phyloP scores from a whole-genome alignment of 2,329 filamentous ascomycete genomes.

The Cladorrhinum sp. region DNA sequence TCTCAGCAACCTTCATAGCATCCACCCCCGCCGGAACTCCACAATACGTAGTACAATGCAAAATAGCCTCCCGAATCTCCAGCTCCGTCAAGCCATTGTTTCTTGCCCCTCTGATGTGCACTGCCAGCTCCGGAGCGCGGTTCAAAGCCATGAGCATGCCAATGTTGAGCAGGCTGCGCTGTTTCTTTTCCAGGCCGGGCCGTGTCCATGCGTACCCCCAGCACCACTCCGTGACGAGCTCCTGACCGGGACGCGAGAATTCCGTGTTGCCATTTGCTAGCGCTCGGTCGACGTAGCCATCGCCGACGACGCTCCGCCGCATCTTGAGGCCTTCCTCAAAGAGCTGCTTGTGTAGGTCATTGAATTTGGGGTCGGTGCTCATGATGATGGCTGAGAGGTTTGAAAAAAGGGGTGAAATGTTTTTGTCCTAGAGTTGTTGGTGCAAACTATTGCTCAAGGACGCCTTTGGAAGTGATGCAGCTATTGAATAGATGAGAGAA shows the following conservation, averaged over 20 bases:
- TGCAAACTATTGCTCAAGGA: no score
- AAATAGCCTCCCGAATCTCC: constrained; percentile 59
- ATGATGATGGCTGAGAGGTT: constrained; percentile 12
- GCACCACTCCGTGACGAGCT: constrained; percentile 61
- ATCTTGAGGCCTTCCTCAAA: constrained; percentile 61
- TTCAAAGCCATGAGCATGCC: constrained; percentile 60
- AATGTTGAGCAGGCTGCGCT: constrained; percentile 61
- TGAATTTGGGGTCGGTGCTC: constrained; percentile 29
- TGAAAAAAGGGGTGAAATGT: not conserved
- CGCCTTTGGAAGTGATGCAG: no score
- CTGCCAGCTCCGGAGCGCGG: constrained; percentile 54
- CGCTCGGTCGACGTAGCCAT: constrained; percentile 57
- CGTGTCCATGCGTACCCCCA: constrained; percentile 65
- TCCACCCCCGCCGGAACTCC: constrained; percentile 44
- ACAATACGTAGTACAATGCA: constrained; percentile 45
- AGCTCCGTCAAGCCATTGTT: constrained; percentile 61
- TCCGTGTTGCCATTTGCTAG: constrained; percentile 54
- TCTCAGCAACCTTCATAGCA: constrained; percentile 35
- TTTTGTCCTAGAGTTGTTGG: no score
- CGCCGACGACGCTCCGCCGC: constrained; percentile 58
- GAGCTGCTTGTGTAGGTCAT: constrained; percentile 48
- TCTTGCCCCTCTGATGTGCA: constrained; percentile 60
- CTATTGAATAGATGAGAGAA: no score
- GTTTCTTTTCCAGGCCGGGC: constrained; percentile 59
- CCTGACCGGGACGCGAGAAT: constrained; percentile 60